A percentile compares a stretch with the other conserved stretches of the same genome.
phyloP scores from a whole-genome alignment of 805 yeast species.

The Ogataea angusta region DNA sequence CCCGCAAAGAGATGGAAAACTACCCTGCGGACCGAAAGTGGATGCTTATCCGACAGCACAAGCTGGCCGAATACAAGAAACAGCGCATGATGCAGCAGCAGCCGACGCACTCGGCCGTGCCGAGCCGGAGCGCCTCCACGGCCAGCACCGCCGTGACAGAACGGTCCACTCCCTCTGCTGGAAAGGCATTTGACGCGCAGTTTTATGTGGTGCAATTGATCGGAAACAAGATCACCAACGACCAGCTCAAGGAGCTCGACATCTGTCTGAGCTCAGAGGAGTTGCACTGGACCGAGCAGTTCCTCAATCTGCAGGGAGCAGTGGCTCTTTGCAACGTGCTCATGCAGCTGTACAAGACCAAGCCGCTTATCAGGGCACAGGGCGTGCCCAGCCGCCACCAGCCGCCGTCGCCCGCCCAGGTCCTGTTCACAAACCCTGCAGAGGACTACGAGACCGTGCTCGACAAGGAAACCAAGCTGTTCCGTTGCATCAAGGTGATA shows the following conservation, averaged over 20 bases:
- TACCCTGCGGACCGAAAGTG: conserved; percentile 81
- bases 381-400: neutral
- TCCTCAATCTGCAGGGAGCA: conserved; percentile 85
- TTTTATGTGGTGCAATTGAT: conserved; percentile 73
- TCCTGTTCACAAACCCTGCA: conserved; percentile 28
- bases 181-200: conserved; percentile 51
- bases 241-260: conserved; percentile 79
- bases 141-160: conserved; percentile 14
- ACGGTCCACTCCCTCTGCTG: conserved; percentile 9
- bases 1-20: conserved; percentile 70
- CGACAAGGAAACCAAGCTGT: conserved; percentile 73
- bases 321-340: conserved; percentile 78
- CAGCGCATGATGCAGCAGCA: conserved; percentile 22
- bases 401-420: neutral
- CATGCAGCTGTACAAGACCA: conserved; percentile 33
- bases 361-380: conserved; percentile 20
- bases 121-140: conserved; percentile 14
- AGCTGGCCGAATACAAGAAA: conserved; percentile 69
- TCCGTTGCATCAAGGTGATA: conserved; percentile 78
- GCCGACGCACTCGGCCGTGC: conserved; percentile 11
- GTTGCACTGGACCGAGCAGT: conserved; percentile 74
- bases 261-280: conserved; percentile 86
- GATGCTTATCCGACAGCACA: conserved; percentile 87
- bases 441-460: conserved; percentile 32
- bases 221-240: conserved; percentile 62